Base-by-base conservation (phyloP, 1,139 yeast species). In the Pichia sp. region DNA sequence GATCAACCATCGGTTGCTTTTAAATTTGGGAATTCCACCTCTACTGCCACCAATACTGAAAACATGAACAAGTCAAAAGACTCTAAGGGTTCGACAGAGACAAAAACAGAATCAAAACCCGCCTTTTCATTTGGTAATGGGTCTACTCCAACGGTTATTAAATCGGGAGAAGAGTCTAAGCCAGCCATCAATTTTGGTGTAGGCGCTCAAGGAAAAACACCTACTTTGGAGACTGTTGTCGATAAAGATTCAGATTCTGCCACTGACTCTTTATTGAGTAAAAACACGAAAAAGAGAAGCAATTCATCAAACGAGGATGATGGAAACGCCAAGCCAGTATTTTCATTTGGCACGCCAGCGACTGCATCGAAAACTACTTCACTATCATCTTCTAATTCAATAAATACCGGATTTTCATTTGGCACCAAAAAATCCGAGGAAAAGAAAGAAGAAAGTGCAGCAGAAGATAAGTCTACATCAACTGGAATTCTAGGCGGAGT, bases 211-310 rank as follows among this genome's bases (percentile, higher is more conserved):
- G 23, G 16, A 27, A 28, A 9, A 10, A 33, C 33, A 7, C 28
- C 32, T 2, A 29, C 23, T 4, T 16, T 42, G 33, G 48, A 45
- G 38, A 28, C 32, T 3, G 32, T 40, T 29, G 29, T 34, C 8
- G 40, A 46, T 36, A 36, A 8, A 29, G 50, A 39, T 40, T 16
- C 23, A 16, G 23, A 16, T 16, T 16, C 23, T 16, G 23, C 23
- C 23, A 16, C 23, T 16, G 23, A 16, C 23, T 2, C 23, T 16
- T 16, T 16, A 16, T 16, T 16, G 23, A 16, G 23, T 16, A 16
- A 16, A 16, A 16, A 16, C 23, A 36, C 23, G 23, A 16, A 16
- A 16, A 16, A 16, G 23, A 16, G n/a, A n/a, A 33, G 6, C 36
- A n/a, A 16, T n/a, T 5, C n/a, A 33, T 26, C 35, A 33, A 33